phyloP scores from a whole-genome alignment of 2,329 filamentous ascomycete genomes.

The Septoria linicola region DNA sequence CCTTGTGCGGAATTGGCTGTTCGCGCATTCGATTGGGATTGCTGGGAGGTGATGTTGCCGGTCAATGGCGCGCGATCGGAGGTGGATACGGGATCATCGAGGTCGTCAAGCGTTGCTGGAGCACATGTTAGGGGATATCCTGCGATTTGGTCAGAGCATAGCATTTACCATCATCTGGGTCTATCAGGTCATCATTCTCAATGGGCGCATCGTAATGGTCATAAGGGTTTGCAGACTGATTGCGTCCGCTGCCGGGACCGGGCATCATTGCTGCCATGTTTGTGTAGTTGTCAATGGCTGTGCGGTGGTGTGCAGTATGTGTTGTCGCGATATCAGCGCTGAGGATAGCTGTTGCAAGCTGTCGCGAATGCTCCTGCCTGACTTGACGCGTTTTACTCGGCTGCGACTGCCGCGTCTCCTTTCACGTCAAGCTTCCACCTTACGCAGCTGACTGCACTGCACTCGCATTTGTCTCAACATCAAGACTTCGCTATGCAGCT shows the following conservation, averaged over 20 bases:
- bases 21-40: slow-evolving; percentile 57
- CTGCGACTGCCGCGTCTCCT: background rate
- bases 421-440: too few relatives aligned
- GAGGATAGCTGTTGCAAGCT: slow-evolving; percentile 2
- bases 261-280: slow-evolving; percentile 28
- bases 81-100: slow-evolving; percentile 55
- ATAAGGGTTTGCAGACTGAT: slow-evolving; percentile 32
- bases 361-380: slow-evolving; percentile 7
- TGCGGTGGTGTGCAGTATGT: background rate
- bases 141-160: background rate
- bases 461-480: too few relatives aligned
- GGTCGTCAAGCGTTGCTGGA: slow-evolving; percentile 80
- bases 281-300: background rate
- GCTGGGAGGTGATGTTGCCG: slow-evolving; percentile 66
- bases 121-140: background rate
- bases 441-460: too few relatives aligned
- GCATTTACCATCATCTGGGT: slow-evolving; percentile 52
- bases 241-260: slow-evolving; percentile 17
- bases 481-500: too few relatives aligned
- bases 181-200: slow-evolving; percentile 52
- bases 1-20: slow-evolving; percentile 64
- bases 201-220: slow-evolving; percentile 50
- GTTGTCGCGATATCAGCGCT: background rate
- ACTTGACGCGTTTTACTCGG: slow-evolving; percentile 13
- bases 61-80: slow-evolving; percentile 77